phyloP scores from a whole-genome alignment of 2,329 filamentous ascomycete genomes.

The Teratosphaeria nubilosa region DNA sequence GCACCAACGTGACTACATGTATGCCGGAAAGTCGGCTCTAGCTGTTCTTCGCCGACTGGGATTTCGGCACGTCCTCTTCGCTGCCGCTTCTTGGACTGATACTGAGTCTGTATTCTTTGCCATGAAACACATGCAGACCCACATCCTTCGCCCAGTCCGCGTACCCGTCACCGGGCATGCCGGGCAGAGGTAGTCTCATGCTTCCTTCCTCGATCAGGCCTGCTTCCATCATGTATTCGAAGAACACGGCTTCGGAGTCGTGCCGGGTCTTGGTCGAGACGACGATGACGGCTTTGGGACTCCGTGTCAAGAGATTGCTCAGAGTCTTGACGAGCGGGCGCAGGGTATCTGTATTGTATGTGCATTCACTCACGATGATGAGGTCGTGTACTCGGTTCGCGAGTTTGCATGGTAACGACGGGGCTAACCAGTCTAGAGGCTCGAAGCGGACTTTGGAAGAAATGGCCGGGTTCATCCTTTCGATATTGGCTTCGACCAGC shows the following conservation, averaged over 20 bases:
- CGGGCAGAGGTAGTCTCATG: constrained; percentile 22
- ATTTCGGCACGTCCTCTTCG: constrained; percentile 17
- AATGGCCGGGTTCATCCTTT: constrained; percentile 31
- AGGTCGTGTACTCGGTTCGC: constrained; percentile 42
- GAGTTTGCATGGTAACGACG: constrained; percentile 31
- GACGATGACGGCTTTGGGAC: constrained; percentile 42
- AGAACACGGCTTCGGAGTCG: constrained; percentile 56
- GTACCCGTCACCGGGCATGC: constrained; percentile 25
- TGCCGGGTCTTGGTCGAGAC: constrained; percentile 60
- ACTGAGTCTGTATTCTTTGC: constrained; percentile 21
- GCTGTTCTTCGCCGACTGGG: background rate
- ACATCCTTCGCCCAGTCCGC: constrained; percentile 27
- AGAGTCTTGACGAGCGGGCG: constrained; percentile 53
- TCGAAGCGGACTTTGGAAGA: constrained; percentile 37
- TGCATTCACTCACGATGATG: constrained; percentile 60
- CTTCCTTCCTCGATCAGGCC: constrained; percentile 22
- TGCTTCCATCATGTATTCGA: constrained; percentile 43
- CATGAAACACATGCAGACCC: constrained; percentile 25
- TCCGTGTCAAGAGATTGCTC: constrained; percentile 35
- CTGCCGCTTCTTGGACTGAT: constrained; percentile 20
- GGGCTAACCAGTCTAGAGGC: constrained; percentile 53
- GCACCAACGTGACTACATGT: background rate
- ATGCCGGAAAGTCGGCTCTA: background rate
- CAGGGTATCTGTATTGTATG: constrained; percentile 60
- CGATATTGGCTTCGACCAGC: constrained; percentile 49